phyloP scores from a whole-genome alignment of 1,284 basidiomycete genomes.

The Heterobasidion occidentale region DNA sequence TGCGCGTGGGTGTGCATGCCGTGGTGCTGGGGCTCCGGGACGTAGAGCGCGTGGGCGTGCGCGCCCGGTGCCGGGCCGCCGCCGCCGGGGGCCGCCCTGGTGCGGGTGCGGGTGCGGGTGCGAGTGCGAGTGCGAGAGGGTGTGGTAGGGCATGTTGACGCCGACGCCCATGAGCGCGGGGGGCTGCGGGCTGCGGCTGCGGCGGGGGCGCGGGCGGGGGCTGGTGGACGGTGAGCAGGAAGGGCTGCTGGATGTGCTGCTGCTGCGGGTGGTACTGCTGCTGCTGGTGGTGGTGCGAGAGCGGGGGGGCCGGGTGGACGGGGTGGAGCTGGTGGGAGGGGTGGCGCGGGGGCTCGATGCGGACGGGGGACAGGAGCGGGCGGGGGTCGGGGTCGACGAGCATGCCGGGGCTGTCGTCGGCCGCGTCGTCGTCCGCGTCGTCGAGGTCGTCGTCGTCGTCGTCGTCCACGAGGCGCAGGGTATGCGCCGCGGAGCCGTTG shows the following conservation, averaged over 20 bases:
- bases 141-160: conserved; percentile 7
- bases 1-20: conserved; percentile 11
- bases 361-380: conserved; percentile 5
- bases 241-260: conserved; percentile 14
- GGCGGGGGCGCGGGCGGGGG: neutral
- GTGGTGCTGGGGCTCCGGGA: neutral
- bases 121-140: conserved; percentile 11
- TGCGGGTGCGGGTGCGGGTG: conserved; percentile 8
- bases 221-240: conserved; percentile 6
- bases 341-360: conserved; percentile 7
- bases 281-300: conserved; percentile 12
- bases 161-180: conserved; percentile 7
- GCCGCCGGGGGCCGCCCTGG: neutral
- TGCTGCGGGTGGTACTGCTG: conserved; percentile 17
- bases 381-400: conserved; percentile 6
- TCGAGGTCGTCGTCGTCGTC: conserved; percentile 18
- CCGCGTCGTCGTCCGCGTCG: conserved; percentile 29
- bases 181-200: neutral
- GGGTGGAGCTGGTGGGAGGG: conserved; percentile 12
- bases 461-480: no score
- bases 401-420: conserved; percentile 15
- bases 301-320: conserved; percentile 3
- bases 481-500: no score
- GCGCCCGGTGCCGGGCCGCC: neutral
- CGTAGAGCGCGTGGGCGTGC: neutral